Evolutionary conservation across 352 stramenopile genomes (phyloP).

Genomic region (Stephanocyclus meneghinianus): DNA sequence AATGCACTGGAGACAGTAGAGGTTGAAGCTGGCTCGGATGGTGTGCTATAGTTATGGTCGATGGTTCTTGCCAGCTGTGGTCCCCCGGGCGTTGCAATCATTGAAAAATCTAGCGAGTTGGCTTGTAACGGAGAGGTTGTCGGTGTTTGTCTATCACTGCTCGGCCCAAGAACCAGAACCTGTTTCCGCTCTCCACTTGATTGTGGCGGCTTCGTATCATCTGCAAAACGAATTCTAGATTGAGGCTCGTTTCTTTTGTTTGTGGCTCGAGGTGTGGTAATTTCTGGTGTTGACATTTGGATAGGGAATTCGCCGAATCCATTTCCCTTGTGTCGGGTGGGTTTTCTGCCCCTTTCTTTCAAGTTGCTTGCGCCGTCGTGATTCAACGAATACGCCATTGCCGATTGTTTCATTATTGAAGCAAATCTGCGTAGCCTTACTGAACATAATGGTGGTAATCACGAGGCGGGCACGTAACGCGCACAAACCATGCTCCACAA

Average conservation of each 20-base stretch:
- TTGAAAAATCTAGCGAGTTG: conserved; percentile 43
- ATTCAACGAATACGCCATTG: neutral
- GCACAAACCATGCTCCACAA: too few relatives aligned
- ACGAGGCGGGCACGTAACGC: neutral
- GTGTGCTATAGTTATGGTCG: conserved; percentile 9
- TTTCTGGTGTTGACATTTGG: conserved; percentile 26
- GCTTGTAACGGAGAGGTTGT: conserved; percentile 4
- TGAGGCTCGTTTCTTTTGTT: conserved; percentile 20
- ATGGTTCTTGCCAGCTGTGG: conserved; percentile 1
- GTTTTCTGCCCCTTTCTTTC: neutral
- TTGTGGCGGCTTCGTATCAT: conserved; percentile 22
- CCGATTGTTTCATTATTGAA: conserved; percentile 3
- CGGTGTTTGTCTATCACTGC: neutral
- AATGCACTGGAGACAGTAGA: conserved; percentile 6
- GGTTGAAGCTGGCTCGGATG: neutral
- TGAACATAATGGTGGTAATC: neutral
- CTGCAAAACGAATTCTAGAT: conserved; percentile 29
- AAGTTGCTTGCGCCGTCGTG: neutral
- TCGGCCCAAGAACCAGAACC: conserved; percentile 18
- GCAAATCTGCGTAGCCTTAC: neutral
- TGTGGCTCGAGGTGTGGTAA: conserved; percentile 13
- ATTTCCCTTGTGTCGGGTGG: neutral
- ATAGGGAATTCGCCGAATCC: conserved; percentile 31
- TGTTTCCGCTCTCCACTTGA: conserved; percentile 5
- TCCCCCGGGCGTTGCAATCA: conserved; percentile 46